Evolutionary conservation across 176 grass and related monocot species (phyloP), one percentile per base, ranked within the genome.

Genomic region (Carex kokanica): DNA sequence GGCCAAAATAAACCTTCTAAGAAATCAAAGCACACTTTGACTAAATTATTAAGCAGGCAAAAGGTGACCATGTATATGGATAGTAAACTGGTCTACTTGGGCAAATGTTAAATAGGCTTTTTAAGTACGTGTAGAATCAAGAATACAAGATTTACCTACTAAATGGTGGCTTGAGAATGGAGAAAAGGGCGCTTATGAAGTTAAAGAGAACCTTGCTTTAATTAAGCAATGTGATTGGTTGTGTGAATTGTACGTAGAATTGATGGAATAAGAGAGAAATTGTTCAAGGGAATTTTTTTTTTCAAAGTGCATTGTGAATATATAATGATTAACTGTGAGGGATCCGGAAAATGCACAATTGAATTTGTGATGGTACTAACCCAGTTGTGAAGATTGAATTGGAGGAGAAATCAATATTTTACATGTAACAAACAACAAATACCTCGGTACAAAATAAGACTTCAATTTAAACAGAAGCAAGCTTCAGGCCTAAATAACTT

Each of bases 371-470:
- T 53, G 71, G 71, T 25, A 53, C n/a, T 54, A 29, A 77, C 6
- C 14, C 21, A 10, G 23, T 77, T 77, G 9, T 29, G 49, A 14
- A 32, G 21, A 17, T 55, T 74, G 23, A 77, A 54, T 53, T 77
- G 14, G 24, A 17, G 13, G 20, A 17, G 2, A 77, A 55, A 77
- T 18, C 14, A 54, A 77, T 23, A 21, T 54, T 13, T 16, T 32
- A 55, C 49, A 55, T 55, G 49, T 10, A 77, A 55, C 49, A 29
- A 77, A 77, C 73, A 53, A 77, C 73, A 16, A 52, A 77, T 49
- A n/a, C 10, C 16, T 47, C 0, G 5, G n/a, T 21, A 73, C 40
- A 13, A 49, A 41, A 49, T 73, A 73, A 53, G 81, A 23, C 34
- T 47, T 25, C 20, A 54, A 29, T 23, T 17, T 16, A 53, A 40